Evolutionary conservation across 2,329 filamentous ascomycete genomes (phyloP), one percentile per base, ranked within the genome.

Genomic region (Xylariaceae sp.): DNA sequence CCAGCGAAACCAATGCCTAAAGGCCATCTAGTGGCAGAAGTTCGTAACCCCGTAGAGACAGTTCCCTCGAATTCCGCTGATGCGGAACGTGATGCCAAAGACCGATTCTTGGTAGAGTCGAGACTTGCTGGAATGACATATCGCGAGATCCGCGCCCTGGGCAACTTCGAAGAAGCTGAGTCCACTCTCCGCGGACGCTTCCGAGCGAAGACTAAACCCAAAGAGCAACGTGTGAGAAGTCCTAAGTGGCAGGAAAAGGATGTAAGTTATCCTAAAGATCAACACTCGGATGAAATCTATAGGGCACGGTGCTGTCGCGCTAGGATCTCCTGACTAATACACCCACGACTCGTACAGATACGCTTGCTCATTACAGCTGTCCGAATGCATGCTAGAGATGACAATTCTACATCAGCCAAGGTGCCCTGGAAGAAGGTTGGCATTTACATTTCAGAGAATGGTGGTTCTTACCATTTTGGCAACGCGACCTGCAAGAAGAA

Each of bases 121-220:
- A 86, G 85, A 69, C 66, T 71, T 6, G 70, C 75, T 1, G 87
- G 87, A 3, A 75, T 84, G 75, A 85, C 87, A 0, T 92, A 91
- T 73, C 82, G 80, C 51, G 79, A 88, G 56, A 91, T 91, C 65
- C 81, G 81, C 33, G 65, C 69, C 6, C 67, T 74, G 16, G 83
- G 86, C 12, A 74, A 77, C 1, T 87, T 87, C 61, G 73, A 69
- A 0, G 87, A 90, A 65, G 86, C 87, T 1, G 88, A 91, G 73
- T 89, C 88, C 9, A 92, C 90, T 0, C 77, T 93, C 33, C 81
- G 90, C 12, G 90, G 90, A 0, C 81, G 88, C 0, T 86, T 83
- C 64, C 79, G 89, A 4, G 84, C 81, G 2, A 71, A 91, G 65
- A 90, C 84, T 6, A 91, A 90, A 74, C 73, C 75, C 11, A 84